phyloP scores from a whole-genome alignment of 306 rosid genomes.

The Dryas alaskensis region DNA sequence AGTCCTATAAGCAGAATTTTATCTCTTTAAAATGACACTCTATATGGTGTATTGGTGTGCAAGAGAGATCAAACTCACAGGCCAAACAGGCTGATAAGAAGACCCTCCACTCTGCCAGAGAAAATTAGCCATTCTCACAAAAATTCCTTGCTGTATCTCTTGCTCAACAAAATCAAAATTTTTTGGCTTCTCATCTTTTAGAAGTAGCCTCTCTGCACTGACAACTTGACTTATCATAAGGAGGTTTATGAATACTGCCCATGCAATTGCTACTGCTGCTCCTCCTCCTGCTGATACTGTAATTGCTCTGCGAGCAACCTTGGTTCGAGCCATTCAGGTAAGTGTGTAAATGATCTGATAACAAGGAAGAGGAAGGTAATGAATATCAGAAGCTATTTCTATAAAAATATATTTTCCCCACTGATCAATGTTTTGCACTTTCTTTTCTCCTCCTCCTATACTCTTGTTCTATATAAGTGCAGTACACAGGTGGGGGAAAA shows the following conservation, averaged over 20 bases:
- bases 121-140: slow-evolving; percentile 40
- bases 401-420: not conserved
- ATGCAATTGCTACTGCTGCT: slow-evolving; percentile 24
- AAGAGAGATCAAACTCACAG: slow-evolving; percentile 44
- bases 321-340: slow-evolving; percentile 42
- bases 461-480: not conserved
- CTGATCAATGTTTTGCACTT: slow-evolving; percentile 2
- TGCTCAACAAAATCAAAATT: slow-evolving; percentile 9
- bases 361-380: not conserved
- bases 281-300: slow-evolving; percentile 28
- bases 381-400: not conserved
- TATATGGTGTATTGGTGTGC: not conserved
- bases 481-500: not conserved
- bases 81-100: slow-evolving; percentile 71
- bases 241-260: slow-evolving; percentile 40
- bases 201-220: slow-evolving; percentile 44
- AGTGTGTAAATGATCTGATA: slow-evolving; percentile 10
- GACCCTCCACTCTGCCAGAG: slow-evolving; percentile 54
- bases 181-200: slow-evolving; percentile 38
- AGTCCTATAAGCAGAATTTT: too few relatives aligned
- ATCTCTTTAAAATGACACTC: too few relatives aligned
- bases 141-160: slow-evolving; percentile 29
- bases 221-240: slow-evolving; percentile 39
- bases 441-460: not conserved
- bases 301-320: slow-evolving; percentile 29